These are phyloP conservation scores for Sporothrix inflata DNA, from an alignment of 2,329 filamentous ascomycete species.

Conservation along the genomic window DNA sequence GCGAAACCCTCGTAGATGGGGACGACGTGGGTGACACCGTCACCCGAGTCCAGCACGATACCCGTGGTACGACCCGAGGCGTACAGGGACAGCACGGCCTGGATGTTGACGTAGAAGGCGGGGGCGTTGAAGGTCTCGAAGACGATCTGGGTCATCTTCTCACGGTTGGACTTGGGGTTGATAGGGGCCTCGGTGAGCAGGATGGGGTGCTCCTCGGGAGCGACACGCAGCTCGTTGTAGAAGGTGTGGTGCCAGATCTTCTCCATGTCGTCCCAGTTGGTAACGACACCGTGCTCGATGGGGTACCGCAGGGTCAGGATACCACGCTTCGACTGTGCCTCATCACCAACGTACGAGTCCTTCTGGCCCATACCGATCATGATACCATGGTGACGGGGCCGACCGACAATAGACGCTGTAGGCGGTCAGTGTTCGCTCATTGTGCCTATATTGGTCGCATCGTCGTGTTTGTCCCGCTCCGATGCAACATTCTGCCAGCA, in stretches of 20 bases:
- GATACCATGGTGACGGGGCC: slow-evolving; percentile 99
- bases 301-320: slow-evolving; percentile 99
- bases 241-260: slow-evolving; percentile 99
- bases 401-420: slow-evolving; percentile 96
- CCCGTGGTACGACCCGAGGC: slow-evolving; percentile 99
- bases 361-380: slow-evolving; percentile 99
- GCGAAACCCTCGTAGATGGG: slow-evolving; percentile 99
- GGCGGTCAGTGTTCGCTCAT: not conserved
- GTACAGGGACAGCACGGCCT: slow-evolving; percentile 98
- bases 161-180: slow-evolving; percentile 99
- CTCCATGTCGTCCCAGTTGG: slow-evolving; percentile 99
- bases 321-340: slow-evolving; percentile 99
- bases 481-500: not conserved
- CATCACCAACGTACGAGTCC: slow-evolving; percentile 99
- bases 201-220: slow-evolving; percentile 99
- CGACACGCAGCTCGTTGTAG: slow-evolving; percentile 99
- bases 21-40: slow-evolving; percentile 99
- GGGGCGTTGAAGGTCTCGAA: slow-evolving; percentile 99
- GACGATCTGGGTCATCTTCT: slow-evolving; percentile 99
- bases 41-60: slow-evolving; percentile 99
- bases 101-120: slow-evolving; percentile 99
- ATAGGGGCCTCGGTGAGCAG: slow-evolving; percentile 99
- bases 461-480: not conserved
- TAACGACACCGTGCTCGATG: slow-evolving; percentile 99
- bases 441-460: not conserved